Percentiles rank a stretch among this genome's conserved stretches.
Evolutionary conservation across 2,329 filamentous ascomycete species (phyloP).

Genomic region (Neofusicoccum sp.): DNA sequence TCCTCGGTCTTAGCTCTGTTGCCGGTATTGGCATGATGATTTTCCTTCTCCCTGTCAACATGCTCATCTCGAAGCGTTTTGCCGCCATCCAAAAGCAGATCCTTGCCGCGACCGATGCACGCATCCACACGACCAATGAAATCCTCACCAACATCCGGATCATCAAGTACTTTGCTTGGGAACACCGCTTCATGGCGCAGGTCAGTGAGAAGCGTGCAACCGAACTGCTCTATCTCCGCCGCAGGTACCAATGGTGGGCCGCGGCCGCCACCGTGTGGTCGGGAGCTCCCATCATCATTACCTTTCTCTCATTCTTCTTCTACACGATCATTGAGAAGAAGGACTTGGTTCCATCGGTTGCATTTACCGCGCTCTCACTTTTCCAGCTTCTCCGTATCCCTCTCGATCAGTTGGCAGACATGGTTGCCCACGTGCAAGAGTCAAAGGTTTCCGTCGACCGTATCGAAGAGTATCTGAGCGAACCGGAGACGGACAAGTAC

Average conservation of each 20-base stretch:
- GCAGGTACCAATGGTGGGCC: constrained; percentile 89
- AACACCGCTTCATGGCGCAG: constrained; percentile 81
- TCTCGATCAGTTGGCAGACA: constrained; percentile 93
- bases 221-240: constrained; percentile 78
- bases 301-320: constrained; percentile 91
- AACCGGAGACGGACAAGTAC: constrained; percentile 97
- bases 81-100: constrained; percentile 86
- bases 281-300: constrained; percentile 91
- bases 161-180: constrained; percentile 99
- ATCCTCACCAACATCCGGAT: constrained; percentile 96
- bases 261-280: constrained; percentile 94
- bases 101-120: constrained; percentile 88
- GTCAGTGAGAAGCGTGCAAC: constrained; percentile 84
- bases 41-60: constrained; percentile 85
- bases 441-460: constrained; percentile 96
- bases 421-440: constrained; percentile 98
- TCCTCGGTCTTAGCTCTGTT: constrained; percentile 91
- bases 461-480: constrained; percentile 89
- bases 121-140: constrained; percentile 96
- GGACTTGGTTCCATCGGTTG: constrained; percentile 85
- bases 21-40: constrained; percentile 91
- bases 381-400: constrained; percentile 93
- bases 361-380: constrained; percentile 93
- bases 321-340: constrained; percentile 91
- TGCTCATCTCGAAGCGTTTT: constrained; percentile 84